Conservation (phyloP, 2,329 filamentous ascomycete species). For the Fusarium marasasianum region DNA sequence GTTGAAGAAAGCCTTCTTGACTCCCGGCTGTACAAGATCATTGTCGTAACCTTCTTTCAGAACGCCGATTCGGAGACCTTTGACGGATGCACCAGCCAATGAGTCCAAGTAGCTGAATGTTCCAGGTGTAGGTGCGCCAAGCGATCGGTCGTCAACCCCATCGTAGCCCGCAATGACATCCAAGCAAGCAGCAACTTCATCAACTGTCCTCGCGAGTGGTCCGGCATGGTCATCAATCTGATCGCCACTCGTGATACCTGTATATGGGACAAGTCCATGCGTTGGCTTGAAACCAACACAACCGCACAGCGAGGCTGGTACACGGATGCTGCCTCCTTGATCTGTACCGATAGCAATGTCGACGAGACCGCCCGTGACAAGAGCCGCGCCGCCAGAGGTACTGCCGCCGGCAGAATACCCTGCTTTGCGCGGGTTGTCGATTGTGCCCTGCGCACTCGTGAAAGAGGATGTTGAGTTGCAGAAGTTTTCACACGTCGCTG, state of each 20-base stretch:
- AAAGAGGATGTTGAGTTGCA: constrained; percentile 60
- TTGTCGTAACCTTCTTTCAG: constrained; percentile 57
- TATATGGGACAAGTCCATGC: constrained; percentile 61
- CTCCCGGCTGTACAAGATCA: constrained; percentile 50
- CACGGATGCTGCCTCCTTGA: constrained; percentile 57
- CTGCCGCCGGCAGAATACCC: constrained; percentile 62
- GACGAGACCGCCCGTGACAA: constrained; percentile 55
- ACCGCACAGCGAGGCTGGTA: constrained; percentile 53
- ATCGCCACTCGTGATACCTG: constrained; percentile 58
- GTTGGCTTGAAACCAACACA: constrained; percentile 62
- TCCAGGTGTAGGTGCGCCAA: constrained; percentile 46
- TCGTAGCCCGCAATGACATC: constrained; percentile 59
- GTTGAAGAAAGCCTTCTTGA: constrained; percentile 52
- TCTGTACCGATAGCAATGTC: constrained; percentile 60
- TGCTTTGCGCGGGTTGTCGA: constrained; percentile 56
- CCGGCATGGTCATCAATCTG: constrained; percentile 62
- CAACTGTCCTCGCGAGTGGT: constrained; percentile 52
- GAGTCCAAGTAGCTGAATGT: constrained; percentile 33
- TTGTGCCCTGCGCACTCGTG: constrained; percentile 56
- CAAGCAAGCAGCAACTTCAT: constrained; percentile 53
- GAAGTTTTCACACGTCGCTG: constrained; percentile 62
- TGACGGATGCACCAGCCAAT: background rate
- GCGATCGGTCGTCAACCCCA: constrained; percentile 57
- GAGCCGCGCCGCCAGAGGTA: constrained; percentile 57
- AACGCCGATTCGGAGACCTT: constrained; percentile 53